phyloP scores from a whole-genome alignment of 164 flowering plant species.

The Stephania japonica region DNA sequence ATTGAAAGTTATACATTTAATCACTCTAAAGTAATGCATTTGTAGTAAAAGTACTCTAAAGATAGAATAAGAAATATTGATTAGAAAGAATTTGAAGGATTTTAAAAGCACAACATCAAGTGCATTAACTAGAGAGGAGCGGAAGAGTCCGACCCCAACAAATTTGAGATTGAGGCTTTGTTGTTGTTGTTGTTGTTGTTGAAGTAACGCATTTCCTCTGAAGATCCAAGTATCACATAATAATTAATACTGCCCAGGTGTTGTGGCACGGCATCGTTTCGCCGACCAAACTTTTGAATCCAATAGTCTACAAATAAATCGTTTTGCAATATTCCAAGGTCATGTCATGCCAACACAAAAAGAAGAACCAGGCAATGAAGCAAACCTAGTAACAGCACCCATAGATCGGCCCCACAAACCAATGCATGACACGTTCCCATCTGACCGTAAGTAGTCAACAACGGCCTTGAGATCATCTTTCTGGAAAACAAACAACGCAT shows the following conservation, averaged over 20 bases:
- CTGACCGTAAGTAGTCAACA: conserved; percentile 69
- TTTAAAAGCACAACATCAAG: too few species aligned
- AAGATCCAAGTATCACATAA: not conserved
- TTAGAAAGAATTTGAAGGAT: too few species aligned
- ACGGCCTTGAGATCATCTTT: conserved; percentile 91
- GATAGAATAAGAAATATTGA: too few species aligned
- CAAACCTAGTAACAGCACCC: conserved; percentile 97
- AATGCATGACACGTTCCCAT: conserved; percentile 81
- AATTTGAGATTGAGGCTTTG: too few species aligned
- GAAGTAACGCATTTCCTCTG: not conserved
- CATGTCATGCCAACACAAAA: not conserved
- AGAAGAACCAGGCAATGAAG: conserved; percentile 9
- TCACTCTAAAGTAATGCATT: too few species aligned
- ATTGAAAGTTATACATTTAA: too few species aligned
- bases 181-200: too few species aligned
- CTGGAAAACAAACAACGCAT: conserved; percentile 38
- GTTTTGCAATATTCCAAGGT: not conserved
- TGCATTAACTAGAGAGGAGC: too few species aligned
- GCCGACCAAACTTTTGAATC: not conserved
- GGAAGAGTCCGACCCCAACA: too few species aligned
- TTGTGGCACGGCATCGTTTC: not conserved
- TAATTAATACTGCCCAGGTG: not conserved
- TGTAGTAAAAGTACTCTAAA: too few species aligned
- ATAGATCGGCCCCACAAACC: conserved; percentile 99
- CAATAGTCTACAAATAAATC: too few species aligned